Conservation (phyloP, 2,329 filamentous ascomycete species). For the Fusarium papillatum region DNA sequence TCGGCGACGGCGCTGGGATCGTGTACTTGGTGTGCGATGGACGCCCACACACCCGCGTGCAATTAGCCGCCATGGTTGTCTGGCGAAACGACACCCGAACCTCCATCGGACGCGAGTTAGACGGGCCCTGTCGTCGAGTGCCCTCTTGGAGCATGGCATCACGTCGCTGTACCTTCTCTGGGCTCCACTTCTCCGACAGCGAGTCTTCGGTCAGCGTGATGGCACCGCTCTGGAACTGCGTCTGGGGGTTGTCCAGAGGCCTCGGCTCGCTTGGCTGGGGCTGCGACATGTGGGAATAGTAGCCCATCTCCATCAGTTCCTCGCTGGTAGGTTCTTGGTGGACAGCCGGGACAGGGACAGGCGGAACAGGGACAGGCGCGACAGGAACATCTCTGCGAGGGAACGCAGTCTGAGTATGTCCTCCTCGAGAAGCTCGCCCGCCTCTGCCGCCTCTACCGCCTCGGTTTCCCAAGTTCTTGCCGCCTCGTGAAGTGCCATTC, state of each 20-base stretch:
- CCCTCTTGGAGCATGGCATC: slow-evolving; percentile 15
- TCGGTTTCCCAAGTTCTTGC: not conserved
- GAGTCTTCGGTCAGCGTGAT: slow-evolving; percentile 6
- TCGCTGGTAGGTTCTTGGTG: slow-evolving; percentile 63
- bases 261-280: not conserved
- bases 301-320: slow-evolving; percentile 54
- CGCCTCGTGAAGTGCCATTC: not conserved
- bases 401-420: not conserved
- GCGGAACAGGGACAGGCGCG: not conserved
- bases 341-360: not conserved
- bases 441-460: not conserved
- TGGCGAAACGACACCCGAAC: slow-evolving; percentile 9
- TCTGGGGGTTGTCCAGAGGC: not conserved
- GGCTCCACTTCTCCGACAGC: slow-evolving; percentile 35
- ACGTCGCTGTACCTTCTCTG: slow-evolving; percentile 20
- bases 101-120: not conserved
- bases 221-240: not conserved
- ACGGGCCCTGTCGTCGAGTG: not conserved
- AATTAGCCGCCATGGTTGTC: not conserved
- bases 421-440: not conserved
- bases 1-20: not conserved
- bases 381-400: not conserved
- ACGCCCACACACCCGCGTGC: not conserved
- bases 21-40: not conserved
- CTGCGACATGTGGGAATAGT: slow-evolving; percentile 5